Evolutionary conservation across 495 filamentous ascomycete genomes (phyloP).

Genomic region (Penicillium alfredii): DNA sequence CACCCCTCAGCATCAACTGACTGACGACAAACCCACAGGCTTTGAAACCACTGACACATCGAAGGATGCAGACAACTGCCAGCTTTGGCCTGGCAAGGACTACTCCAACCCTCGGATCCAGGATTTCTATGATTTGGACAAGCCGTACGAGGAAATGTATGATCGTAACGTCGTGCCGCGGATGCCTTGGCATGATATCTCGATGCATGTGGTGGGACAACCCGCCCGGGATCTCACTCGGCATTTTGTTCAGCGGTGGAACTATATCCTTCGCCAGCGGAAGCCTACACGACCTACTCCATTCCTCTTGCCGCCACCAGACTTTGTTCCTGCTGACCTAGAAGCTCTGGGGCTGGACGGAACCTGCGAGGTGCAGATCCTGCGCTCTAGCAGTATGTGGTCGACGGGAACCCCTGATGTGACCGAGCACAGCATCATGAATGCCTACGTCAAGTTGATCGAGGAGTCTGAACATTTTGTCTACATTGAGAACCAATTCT

Average conservation of each 20-base stretch:
- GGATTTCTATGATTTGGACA: slow-evolving; percentile 89
- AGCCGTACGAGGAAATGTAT: slow-evolving; percentile 99
- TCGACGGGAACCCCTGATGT: slow-evolving; percentile 78
- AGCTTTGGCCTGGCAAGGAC: slow-evolving; percentile 97
- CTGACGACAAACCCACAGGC: slow-evolving; percentile 90
- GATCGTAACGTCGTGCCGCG: slow-evolving; percentile 78
- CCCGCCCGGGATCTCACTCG: slow-evolving; percentile 90
- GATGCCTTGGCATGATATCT: slow-evolving; percentile 99
- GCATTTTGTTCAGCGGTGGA: slow-evolving; percentile 99
- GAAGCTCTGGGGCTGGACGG: slow-evolving; percentile 83
- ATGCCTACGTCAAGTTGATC: slow-evolving; percentile 91
- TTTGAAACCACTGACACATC: slow-evolving; percentile 73
- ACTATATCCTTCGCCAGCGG: slow-evolving; percentile 89
- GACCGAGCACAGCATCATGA: slow-evolving; percentile 91
- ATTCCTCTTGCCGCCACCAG: slow-evolving; percentile 87
- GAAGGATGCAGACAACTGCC: slow-evolving; percentile 89
- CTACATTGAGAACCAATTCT: slow-evolving; percentile 99
- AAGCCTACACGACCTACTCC: slow-evolving; percentile 93
- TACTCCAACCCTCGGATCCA: slow-evolving; percentile 95
- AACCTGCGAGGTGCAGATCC: slow-evolving; percentile 92
- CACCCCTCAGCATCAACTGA: slow-evolving; percentile 82
- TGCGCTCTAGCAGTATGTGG: slow-evolving; percentile 86
- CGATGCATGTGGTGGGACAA: slow-evolving; percentile 97
- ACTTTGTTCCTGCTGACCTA: slow-evolving; percentile 78
- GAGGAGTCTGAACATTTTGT: slow-evolving; percentile 94